Conservation (phyloP, 257 asterid species). For the Linaria vulgaris region DNA sequence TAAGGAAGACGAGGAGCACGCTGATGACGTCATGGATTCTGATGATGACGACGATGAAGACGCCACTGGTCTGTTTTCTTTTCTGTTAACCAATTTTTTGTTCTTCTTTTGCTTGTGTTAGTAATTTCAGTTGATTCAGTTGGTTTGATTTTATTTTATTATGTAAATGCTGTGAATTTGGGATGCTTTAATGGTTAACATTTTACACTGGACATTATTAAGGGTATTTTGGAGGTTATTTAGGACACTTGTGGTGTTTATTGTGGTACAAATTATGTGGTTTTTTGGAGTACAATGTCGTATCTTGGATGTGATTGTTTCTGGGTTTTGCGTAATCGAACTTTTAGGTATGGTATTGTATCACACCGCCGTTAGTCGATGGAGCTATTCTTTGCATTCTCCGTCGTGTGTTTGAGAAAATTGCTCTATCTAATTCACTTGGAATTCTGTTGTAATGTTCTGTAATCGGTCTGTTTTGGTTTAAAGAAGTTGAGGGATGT, state of each 20-base stretch:
- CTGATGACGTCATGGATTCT: slow-evolving; percentile 52
- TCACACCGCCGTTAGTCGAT: too few species aligned
- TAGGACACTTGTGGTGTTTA: background rate
- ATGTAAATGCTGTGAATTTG: background rate
- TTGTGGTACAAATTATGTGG: background rate
- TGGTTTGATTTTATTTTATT: background rate
- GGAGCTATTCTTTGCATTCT: background rate
- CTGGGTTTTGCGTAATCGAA: background rate
- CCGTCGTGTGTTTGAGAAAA: background rate
- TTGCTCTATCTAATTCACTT: background rate
- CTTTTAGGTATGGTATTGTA: background rate
- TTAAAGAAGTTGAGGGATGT: background rate
- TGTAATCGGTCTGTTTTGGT: background rate
- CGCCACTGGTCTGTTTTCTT: slow-evolving; percentile 47
- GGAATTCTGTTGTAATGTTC: background rate
- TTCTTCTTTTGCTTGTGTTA: background rate
- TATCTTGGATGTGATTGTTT: background rate
- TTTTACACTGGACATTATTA: background rate
- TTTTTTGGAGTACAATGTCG: background rate
- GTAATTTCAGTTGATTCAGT: background rate
- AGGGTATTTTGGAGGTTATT: background rate
- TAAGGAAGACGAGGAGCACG: slow-evolving; percentile 60
- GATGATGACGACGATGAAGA: slow-evolving; percentile 63
- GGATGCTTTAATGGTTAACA: background rate
- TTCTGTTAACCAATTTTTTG: background rate